Percentiles rank a stretch among this genome's conserved stretches.
phyloP scores from a whole-genome alignment of 179 eudicot species.

The Nepenthes alata region DNA sequence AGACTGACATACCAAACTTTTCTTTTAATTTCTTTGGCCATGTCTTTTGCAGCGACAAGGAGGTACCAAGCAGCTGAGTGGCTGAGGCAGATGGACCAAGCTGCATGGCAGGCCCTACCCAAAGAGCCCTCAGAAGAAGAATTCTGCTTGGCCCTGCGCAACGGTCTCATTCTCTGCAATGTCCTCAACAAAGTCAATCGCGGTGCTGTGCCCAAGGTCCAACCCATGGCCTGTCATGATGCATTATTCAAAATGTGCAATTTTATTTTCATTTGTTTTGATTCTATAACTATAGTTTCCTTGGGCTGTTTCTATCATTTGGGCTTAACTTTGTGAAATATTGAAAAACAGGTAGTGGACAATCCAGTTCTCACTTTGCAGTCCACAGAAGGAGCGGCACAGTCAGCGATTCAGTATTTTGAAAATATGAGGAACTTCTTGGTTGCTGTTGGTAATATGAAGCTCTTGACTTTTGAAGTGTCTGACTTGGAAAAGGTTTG shows the following conservation, averaged over 20 bases:
- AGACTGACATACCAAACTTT: background rate
- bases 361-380: constrained; percentile 55
- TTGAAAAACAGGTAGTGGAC: constrained; percentile 62
- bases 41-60: constrained; percentile 42
- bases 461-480: constrained; percentile 84
- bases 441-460: constrained; percentile 72
- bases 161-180: constrained; percentile 94
- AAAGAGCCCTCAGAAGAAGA: constrained; percentile 69
- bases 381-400: constrained; percentile 74
- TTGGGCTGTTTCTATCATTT: background rate
- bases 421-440: constrained; percentile 95
- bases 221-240: background rate
- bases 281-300: background rate
- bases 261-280: background rate
- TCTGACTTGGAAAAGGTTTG: constrained; percentile 88
- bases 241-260: background rate
- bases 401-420: constrained; percentile 91
- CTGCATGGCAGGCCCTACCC: constrained; percentile 55
- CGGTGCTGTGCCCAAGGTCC: constrained; percentile 77
- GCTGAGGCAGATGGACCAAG: constrained; percentile 81
- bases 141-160: constrained; percentile 77
- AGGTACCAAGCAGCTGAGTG: constrained; percentile 77
- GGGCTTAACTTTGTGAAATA: too few relatives aligned
- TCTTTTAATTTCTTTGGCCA: background rate
- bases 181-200: constrained; percentile 94